Base-by-base conservation (phyloP, 495 filamentous ascomycete genomes). In the Tetracladium marchalianum region DNA sequence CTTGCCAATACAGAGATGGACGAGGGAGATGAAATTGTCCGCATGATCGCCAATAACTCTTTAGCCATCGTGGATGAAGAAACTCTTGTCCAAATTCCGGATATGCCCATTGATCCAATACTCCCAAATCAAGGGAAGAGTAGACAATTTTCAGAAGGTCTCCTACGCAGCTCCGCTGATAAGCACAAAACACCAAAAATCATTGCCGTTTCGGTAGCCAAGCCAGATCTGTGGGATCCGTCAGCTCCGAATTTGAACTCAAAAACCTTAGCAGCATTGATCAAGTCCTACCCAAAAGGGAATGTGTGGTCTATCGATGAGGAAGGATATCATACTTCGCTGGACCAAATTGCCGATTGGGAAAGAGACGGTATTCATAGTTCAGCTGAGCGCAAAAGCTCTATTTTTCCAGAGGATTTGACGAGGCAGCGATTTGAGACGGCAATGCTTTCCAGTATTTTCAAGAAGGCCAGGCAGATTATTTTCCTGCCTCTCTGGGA, bases 401-500 rank as follows among this genome's bases (percentile, higher is more conserved):
- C 49, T 1, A 41, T 36, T 22, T 45, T 45, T 6, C 35, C 48
- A 0, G 13, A n/a, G 9, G 35, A 36, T 34, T 8, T 48, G 16
- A 44, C 40, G 11, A 47, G 39, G 15, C 39, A 48, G 15, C 24
- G 35, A 15, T 44, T 33, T 10, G 53, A 56, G 34, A 49, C 49
- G 11, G 31, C 15, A 24, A 27, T 56, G 32, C 40, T 56, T 5
- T 42, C 44, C 1, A 17, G 36, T 24, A 31, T 52, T 13, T 65
- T 80, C 43, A 67, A 75, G 4, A 61, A 62, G 12, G 75, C 76
- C 1, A 65, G 66, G 34, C 76, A 69, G 34, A 54, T 77, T 8
- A 62, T 76, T 1, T 76, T 83, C 49, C 58, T 79, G 9, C 82
- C 83, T 0, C 55, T 87, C 1, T 89, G 81, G 76, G 81, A 87